These are phyloP conservation scores for Leptographium flavum DNA, from an alignment of 2,329 filamentous ascomycete genomes.

Conservation along the genomic window DNA sequence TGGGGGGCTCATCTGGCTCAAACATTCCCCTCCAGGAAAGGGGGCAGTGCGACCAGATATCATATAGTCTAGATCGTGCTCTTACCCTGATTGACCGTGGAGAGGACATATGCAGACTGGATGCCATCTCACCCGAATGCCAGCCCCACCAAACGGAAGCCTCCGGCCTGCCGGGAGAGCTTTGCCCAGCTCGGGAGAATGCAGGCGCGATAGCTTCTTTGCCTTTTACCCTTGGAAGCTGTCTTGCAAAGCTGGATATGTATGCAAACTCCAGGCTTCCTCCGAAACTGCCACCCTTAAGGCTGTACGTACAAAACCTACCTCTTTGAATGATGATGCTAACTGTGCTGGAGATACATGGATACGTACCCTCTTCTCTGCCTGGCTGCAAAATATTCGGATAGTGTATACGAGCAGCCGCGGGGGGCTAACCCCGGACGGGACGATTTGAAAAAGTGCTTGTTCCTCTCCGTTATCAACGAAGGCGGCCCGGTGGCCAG, in stretches of 20 bases:
- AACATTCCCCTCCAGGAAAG: too few species aligned
- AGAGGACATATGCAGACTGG: conserved; percentile 16
- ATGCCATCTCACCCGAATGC: too few species aligned
- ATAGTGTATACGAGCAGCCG: conserved; percentile 57
- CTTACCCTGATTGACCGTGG: conserved; percentile 61
- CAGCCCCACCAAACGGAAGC: background rate
- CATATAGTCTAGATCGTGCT: too few species aligned
- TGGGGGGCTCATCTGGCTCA: too few species aligned
- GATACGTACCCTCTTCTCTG: conserved; percentile 65
- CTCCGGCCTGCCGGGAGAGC: background rate
- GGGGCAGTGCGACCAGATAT: too few species aligned
- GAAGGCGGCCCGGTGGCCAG: conserved; percentile 72
- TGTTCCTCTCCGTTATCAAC: conserved; percentile 72
- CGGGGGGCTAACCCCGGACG: conserved; percentile 40
- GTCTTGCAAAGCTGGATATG: conserved; percentile 63
- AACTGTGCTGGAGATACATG: conserved; percentile 38
- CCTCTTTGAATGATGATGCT: too few species aligned
- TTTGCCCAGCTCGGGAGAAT: conserved; percentile 15
- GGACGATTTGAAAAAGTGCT: conserved; percentile 41
- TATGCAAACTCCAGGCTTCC: conserved; percentile 69
- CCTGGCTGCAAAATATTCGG: conserved; percentile 64
- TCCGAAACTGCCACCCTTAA: conserved; percentile 49
- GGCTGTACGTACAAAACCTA: conserved; percentile 34
- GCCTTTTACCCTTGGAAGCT: conserved; percentile 29
- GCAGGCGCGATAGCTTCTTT: conserved; percentile 16